Evolutionary conservation across 148 eudicot genomes (phyloP), one percentile per base, ranked within the genome.

Genomic region (Chenopodium quinoa): DNA sequence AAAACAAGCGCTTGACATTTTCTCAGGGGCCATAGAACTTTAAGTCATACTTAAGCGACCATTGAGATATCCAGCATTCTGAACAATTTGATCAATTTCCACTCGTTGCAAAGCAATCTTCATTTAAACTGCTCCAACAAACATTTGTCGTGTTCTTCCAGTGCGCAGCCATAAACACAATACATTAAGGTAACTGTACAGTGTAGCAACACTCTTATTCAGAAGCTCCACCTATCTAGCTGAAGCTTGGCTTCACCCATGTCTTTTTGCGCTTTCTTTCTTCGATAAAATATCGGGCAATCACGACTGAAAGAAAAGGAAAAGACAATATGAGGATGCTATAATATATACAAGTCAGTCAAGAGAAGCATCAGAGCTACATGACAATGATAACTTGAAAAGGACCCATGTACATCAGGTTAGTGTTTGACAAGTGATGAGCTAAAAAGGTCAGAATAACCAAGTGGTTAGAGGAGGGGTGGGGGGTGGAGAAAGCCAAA

Each of bases 221-320:
- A 96, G 82, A 93, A 93, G 86, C 70, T 93, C 99, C 99, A 96
- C 73, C 99, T 89, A 69, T 94, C 98, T 79, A 96, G 79, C 82
- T 96, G 99, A 58, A 86, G 32, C 91, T 89, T 94, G 74, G 98
- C 99, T 91, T 96, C 99, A 3, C 92, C 95, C 99, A 96, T 96
- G 85, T 96, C 99, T 81, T 96, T 96, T 83, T 96, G 99, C 31
- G 98, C 98, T 83, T 96, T 96, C 85, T 96, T 96, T 88, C 99
- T 91, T 84, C 99, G 94, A 81, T 96, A 96, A 89, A 96, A 96
- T 83, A 96, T 96, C 62, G 99, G 99, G 58, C 99, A 96, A 84
- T 96, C 99, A 78, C 99, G 98, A 80, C 99, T 96, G 89, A 3
- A 80, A 17, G 20, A 73, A n/a, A 75, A 31, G 34, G 7, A 80